phyloP scores from a whole-genome alignment of 1,284 basidiomycete genomes.

The Naganishia albida region DNA sequence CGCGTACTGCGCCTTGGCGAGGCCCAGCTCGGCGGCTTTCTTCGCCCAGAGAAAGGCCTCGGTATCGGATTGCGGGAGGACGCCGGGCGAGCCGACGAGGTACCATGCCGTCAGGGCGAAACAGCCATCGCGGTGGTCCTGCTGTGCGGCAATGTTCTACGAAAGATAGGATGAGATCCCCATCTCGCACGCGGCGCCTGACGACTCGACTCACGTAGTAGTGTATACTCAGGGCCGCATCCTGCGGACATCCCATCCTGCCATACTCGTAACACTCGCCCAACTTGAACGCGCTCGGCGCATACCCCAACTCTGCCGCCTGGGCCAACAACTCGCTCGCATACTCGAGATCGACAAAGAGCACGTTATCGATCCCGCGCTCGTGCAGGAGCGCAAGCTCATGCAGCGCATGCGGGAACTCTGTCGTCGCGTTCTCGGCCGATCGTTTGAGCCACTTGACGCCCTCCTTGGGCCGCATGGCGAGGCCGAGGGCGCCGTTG shows the following conservation, averaged over 20 bases:
- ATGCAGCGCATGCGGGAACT: slow-evolving; percentile 95
- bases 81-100: slow-evolving; percentile 94
- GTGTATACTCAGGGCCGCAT: slow-evolving; percentile 94
- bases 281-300: slow-evolving; percentile 90
- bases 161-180: slow-evolving; percentile 5
- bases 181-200: background rate
- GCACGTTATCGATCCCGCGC: slow-evolving; percentile 90
- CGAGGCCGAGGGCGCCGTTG: slow-evolving; percentile 88
- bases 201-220: slow-evolving; percentile 76
- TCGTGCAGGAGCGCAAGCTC: slow-evolving; percentile 94
- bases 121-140: slow-evolving; percentile 93
- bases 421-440: slow-evolving; percentile 88
- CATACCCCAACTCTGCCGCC: slow-evolving; percentile 92
- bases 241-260: slow-evolving; percentile 97
- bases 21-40: slow-evolving; percentile 83
- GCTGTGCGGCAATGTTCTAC: slow-evolving; percentile 97
- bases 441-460: slow-evolving; percentile 98
- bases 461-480: slow-evolving; percentile 87
- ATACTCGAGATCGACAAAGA: slow-evolving; percentile 96
- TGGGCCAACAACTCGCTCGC: slow-evolving; percentile 91
- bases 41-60: slow-evolving; percentile 95
- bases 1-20: slow-evolving; percentile 93
- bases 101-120: slow-evolving; percentile 99
- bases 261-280: slow-evolving; percentile 99
- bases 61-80: slow-evolving; percentile 95